Conservation (phyloP, 306 rosid genomes). For the Castanea crenata region DNA sequence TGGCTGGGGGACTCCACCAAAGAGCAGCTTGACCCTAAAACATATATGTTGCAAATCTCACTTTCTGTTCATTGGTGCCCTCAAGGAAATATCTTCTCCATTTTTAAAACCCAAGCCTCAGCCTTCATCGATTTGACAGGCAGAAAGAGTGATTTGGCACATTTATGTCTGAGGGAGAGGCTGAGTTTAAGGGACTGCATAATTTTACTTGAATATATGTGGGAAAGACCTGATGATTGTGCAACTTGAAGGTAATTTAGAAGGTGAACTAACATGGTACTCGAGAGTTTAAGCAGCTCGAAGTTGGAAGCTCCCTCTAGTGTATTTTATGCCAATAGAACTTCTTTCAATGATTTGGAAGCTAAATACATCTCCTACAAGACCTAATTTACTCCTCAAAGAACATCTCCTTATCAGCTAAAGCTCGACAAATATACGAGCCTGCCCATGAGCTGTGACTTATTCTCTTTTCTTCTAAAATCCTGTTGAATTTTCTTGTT, state of each 20-base stretch:
- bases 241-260: constrained; percentile 11
- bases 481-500: not conserved
- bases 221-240: not conserved
- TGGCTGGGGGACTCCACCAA: not conserved
- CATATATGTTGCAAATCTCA: not conserved
- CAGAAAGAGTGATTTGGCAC: not conserved
- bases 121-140: not conserved
- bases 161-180: not conserved
- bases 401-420: not conserved
- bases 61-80: not conserved
- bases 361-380: not conserved
- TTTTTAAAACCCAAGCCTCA: too few species aligned
- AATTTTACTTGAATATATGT: not conserved
- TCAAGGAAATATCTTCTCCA: not conserved
- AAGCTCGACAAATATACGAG: not conserved
- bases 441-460: not conserved
- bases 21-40: not conserved
- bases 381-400: not conserved
- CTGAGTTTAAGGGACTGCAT: constrained; percentile 1
- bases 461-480: not conserved
- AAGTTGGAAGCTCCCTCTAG: not conserved
- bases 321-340: not conserved
- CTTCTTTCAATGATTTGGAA: not conserved
- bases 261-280: not conserved
- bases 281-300: not conserved